Conservation (phyloP, 2,329 filamentous ascomycete species). For the Pseudonectria foliicola region DNA sequence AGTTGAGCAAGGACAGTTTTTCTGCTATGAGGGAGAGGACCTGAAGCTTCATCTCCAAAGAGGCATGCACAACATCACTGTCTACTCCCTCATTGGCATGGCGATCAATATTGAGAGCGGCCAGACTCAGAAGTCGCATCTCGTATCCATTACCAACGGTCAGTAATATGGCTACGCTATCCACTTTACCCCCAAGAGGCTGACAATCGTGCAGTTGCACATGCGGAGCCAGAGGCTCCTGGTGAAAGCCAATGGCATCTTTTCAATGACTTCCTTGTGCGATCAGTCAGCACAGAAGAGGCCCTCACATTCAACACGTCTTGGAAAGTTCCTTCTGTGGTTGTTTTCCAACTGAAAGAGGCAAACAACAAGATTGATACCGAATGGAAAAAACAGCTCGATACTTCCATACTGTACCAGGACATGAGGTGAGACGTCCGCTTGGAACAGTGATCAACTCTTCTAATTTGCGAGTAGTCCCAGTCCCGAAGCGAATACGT, state of each 20-base stretch:
- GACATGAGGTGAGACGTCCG: slow-evolving; percentile 46
- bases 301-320: slow-evolving; percentile 81
- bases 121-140: slow-evolving; percentile 78
- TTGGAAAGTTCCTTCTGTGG: slow-evolving; percentile 88
- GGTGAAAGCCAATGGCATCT: slow-evolving; percentile 78
- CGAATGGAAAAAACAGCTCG: slow-evolving; percentile 76
- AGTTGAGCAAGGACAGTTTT: slow-evolving; percentile 83
- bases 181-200: no score
- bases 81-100: slow-evolving; percentile 87
- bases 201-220: slow-evolving; percentile 46
- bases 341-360: slow-evolving; percentile 78
- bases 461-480: slow-evolving; percentile 28
- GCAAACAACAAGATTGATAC: slow-evolving; percentile 77
- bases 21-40: slow-evolving; percentile 91
- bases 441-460: slow-evolving; percentile 1
- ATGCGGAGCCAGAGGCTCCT: slow-evolving; percentile 53
- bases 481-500: slow-evolving; percentile 42
- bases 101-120: slow-evolving; percentile 85
- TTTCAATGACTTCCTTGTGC: slow-evolving; percentile 95
- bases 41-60: slow-evolving; percentile 72
- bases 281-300: slow-evolving; percentile 70
- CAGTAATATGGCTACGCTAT: neutral
- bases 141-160: slow-evolving; percentile 88
- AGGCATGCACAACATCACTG: slow-evolving; percentile 70
- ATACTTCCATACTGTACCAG: slow-evolving; percentile 76